phyloP scores from a whole-genome alignment of 305 asterid species.

The Ajuga reptans region DNA sequence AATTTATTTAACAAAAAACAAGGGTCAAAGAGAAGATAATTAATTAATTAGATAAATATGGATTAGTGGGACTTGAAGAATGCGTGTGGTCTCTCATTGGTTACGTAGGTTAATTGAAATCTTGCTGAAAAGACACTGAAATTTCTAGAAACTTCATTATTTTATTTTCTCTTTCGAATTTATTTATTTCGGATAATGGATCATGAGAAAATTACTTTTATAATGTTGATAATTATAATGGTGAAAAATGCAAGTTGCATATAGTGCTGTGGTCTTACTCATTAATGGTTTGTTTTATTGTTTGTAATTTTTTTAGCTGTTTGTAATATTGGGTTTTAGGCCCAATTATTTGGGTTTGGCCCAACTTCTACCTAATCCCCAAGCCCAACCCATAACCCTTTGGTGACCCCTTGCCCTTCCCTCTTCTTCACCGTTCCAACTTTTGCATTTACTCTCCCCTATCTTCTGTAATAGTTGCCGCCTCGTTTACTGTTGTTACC shows the following conservation, averaged over 20 bases:
- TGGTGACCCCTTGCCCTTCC: no score
- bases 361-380: no score
- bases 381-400: no score
- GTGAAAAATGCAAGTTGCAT: constrained; percentile 21
- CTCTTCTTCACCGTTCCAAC: no score
- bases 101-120: constrained; percentile 20
- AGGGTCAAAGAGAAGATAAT: no score
- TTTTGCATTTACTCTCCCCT: no score
- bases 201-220: background rate
- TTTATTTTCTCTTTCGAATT: background rate
- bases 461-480: no score
- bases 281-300: background rate
- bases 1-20: no score
- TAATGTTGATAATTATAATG: background rate
- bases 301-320: background rate
- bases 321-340: no score
- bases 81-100: constrained; percentile 27
- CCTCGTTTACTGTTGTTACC: no score
- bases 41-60: background rate
- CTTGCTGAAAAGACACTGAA: constrained; percentile 19
- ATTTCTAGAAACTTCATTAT: constrained; percentile 18
- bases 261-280: background rate
- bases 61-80: constrained; percentile 18
- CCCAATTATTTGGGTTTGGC: no score
- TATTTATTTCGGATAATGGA: constrained; percentile 5